Conservation (phyloP, 345 rosid genomes). For the Tarenaya hassleriana region DNA sequence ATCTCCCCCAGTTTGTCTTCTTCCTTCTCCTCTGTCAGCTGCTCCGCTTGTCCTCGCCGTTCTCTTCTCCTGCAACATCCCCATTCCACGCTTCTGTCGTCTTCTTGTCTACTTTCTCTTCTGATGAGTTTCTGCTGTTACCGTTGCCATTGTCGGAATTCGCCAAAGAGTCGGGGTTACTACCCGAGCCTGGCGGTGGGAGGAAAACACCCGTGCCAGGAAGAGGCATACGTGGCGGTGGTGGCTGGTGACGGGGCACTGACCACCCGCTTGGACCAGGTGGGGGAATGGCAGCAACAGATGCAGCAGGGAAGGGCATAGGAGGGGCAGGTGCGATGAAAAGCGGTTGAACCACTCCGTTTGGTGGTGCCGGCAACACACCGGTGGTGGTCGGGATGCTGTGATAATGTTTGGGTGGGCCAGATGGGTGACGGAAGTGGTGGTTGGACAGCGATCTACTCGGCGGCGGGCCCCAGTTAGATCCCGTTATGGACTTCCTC, state of each 20-base stretch:
- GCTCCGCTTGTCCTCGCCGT: no score
- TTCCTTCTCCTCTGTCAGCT: no score
- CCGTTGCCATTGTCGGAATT: conserved; percentile 11
- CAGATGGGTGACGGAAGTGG: conserved; percentile 38
- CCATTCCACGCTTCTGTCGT: no score
- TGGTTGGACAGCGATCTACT: conserved; percentile 46
- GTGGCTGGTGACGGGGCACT: conserved; percentile 59
- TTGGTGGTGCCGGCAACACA: conserved; percentile 44
- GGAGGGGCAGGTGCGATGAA: conserved; percentile 45
- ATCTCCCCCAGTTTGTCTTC: no score
- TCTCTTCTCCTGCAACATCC: no score
- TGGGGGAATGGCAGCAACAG: conserved; percentile 54
- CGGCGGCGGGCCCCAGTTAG: conserved; percentile 59
- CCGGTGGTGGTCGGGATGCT: conserved; percentile 36
- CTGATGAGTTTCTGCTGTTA: conserved; percentile 1
- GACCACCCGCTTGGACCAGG: conserved; percentile 59
- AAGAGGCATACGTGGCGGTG: conserved; percentile 49
- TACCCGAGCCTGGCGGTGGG: conserved; percentile 60
- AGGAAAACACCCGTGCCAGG: conserved; percentile 98
- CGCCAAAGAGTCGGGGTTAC: conserved; percentile 3
- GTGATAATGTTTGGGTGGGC: conserved; percentile 48
- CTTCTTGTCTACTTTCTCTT: no score
- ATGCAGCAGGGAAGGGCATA: conserved; percentile 52
- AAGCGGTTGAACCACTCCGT: conserved; percentile 43
- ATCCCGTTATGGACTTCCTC: conserved; percentile 29